Percentiles rank a stretch among this genome's conserved stretches.
Conservation (phyloP, 176 grass and related monocot species). For the Leersia perrieri region DNA sequence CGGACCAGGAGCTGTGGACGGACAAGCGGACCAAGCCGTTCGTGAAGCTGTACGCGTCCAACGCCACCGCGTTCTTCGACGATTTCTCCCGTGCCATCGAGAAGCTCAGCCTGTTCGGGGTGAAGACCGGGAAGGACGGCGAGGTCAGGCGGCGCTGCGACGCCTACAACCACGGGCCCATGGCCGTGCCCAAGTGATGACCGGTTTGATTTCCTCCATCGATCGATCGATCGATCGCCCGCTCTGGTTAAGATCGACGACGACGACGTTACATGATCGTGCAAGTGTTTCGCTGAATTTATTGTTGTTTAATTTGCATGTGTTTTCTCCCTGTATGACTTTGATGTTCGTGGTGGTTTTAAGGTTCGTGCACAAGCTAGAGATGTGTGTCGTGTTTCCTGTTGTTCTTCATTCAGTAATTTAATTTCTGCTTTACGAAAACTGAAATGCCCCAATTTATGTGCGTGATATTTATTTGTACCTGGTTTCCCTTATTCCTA, state of each 20-base stretch:
- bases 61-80: slow-evolving; percentile 64
- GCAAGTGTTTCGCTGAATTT: not conserved
- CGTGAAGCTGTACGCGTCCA: slow-evolving; percentile 63
- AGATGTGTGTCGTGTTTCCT: slow-evolving; percentile 6
- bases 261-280: not conserved
- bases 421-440: not conserved
- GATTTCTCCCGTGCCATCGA: slow-evolving; percentile 74
- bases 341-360: not conserved
- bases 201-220: too few relatives aligned
- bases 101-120: slow-evolving; percentile 61
- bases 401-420: slow-evolving; percentile 17
- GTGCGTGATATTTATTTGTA: not conserved
- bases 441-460: not conserved
- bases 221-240: not conserved
- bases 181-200: slow-evolving; percentile 2
- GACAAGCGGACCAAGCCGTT: slow-evolving; percentile 62
- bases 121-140: slow-evolving; percentile 66
- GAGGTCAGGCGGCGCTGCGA: slow-evolving; percentile 82
- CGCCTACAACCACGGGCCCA: slow-evolving; percentile 54
- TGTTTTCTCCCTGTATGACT: not conserved
- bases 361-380: not conserved
- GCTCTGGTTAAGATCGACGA: not conserved
- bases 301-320: not conserved
- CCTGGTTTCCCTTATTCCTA: not conserved
- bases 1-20: slow-evolving; percentile 60